A percentile compares a stretch with the other conserved stretches of the same genome.
phyloP scores from a whole-genome alignment of 2,329 filamentous ascomycete species.

The Stromatinia cepivora region DNA sequence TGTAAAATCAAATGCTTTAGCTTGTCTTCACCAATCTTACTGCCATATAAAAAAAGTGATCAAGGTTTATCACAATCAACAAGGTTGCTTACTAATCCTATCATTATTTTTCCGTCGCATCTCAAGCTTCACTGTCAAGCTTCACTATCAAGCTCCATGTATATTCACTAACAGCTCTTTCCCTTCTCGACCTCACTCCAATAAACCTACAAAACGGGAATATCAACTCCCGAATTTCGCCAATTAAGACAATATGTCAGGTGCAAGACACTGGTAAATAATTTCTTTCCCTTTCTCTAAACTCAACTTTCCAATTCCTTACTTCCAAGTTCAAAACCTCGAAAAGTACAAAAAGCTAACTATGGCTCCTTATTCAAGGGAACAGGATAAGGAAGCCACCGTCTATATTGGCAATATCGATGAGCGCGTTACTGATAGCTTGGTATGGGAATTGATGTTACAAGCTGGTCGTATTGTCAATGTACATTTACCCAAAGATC shows the following conservation, averaged over 20 bases:
- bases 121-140: conserved; percentile 24
- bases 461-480: conserved; percentile 97
- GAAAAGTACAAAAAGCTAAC: conserved; percentile 32
- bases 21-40: conserved; percentile 13
- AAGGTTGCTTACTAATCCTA: conserved; percentile 20
- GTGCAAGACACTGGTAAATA: conserved; percentile 68
- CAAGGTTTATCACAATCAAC: conserved; percentile 20
- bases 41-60: conserved; percentile 26
- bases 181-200: not conserved
- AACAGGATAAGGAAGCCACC: conserved; percentile 97
- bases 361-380: conserved; percentile 54
- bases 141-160: conserved; percentile 17
- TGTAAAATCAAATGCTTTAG: conserved; percentile 8
- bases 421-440: conserved; percentile 85
- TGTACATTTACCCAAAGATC: conserved; percentile 96
- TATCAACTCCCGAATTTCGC: not conserved
- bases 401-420: conserved; percentile 99
- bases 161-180: not conserved
- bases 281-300: not conserved
- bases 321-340: not conserved
- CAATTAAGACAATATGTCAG: conserved; percentile 42
- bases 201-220: not conserved
- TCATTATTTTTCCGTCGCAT: conserved; percentile 24
- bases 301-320: conserved; percentile 6
- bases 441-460: conserved; percentile 97